These are phyloP conservation scores for Termitomyces sp. DNA, from an alignment of 768 basidiomycete species.

Conservation along the genomic window DNA sequence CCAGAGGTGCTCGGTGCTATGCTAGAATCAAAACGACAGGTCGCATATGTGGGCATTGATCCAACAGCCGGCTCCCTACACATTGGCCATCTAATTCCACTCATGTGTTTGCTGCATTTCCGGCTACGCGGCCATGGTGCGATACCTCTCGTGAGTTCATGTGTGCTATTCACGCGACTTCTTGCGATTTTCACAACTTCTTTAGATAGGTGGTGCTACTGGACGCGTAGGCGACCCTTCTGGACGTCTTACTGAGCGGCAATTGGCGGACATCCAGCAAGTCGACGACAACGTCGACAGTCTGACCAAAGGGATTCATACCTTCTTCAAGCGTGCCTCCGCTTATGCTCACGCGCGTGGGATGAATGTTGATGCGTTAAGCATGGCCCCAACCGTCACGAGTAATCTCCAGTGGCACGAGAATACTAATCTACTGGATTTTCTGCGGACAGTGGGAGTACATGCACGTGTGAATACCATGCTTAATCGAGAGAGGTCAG, in stretches of 20 bases:
- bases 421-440: slow-evolving; percentile 72
- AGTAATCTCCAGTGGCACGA: slow-evolving; percentile 76
- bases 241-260: slow-evolving; percentile 79
- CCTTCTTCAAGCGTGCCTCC: slow-evolving; percentile 68
- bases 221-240: slow-evolving; percentile 98
- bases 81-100: slow-evolving; percentile 88
- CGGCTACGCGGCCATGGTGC: slow-evolving; percentile 77
- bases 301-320: slow-evolving; percentile 62
- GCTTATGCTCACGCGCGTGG: slow-evolving; percentile 50
- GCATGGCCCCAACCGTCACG: slow-evolving; percentile 26
- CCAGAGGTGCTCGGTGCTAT: slow-evolving; percentile 36
- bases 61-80: slow-evolving; percentile 90
- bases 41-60: slow-evolving; percentile 87
- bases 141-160: slow-evolving; percentile 74
- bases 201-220: slow-evolving; percentile 92
- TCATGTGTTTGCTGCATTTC: slow-evolving; percentile 87
- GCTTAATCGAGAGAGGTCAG: slow-evolving; percentile 86
- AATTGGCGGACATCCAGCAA: slow-evolving; percentile 54
- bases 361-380: slow-evolving; percentile 13
- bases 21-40: slow-evolving; percentile 38
- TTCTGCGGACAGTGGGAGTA: slow-evolving; percentile 77
- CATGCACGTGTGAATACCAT: slow-evolving; percentile 84
- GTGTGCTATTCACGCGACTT: background rate
- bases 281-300: slow-evolving; percentile 63
- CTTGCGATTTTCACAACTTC: background rate